A percentile compares a stretch with the other conserved stretches of the same genome.
phyloP scores from a whole-genome alignment of 768 basidiomycete species.

The Collybia mongolica region DNA sequence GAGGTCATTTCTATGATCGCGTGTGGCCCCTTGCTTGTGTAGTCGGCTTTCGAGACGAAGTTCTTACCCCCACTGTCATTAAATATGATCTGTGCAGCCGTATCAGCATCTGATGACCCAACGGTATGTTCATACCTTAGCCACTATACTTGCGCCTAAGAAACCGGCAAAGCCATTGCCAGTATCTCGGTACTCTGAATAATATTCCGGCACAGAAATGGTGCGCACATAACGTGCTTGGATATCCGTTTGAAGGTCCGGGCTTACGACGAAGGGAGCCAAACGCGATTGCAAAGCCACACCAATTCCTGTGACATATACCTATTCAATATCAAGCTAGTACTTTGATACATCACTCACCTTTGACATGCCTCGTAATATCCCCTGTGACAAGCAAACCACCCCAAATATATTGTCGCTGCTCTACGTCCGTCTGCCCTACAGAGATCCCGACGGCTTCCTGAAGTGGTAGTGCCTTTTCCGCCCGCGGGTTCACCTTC shows the following conservation, averaged over 20 bases:
- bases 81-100: slow-evolving; percentile 61
- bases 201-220: slow-evolving; percentile 81
- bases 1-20: slow-evolving; percentile 78
- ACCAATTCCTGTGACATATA: slow-evolving; percentile 47
- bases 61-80: slow-evolving; percentile 64
- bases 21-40: slow-evolving; percentile 68
- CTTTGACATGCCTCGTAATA: slow-evolving; percentile 68
- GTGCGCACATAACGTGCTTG: slow-evolving; percentile 67
- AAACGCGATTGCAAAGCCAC: slow-evolving; percentile 72
- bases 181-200: slow-evolving; percentile 84
- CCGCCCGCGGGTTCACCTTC: slow-evolving; percentile 14
- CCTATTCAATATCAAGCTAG: background rate
- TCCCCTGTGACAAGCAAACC: slow-evolving; percentile 83
- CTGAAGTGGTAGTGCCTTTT: slow-evolving; percentile 50
- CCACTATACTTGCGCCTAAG: slow-evolving; percentile 80
- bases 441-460: slow-evolving; percentile 68
- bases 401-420: slow-evolving; percentile 72
- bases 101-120: slow-evolving; percentile 1
- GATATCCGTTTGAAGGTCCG: slow-evolving; percentile 67
- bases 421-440: slow-evolving; percentile 56
- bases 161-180: slow-evolving; percentile 82
- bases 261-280: slow-evolving; percentile 55
- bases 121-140: slow-evolving; percentile 52
- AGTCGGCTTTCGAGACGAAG: slow-evolving; percentile 80
- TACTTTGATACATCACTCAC: slow-evolving; percentile 31